A percentile compares a stretch with the other conserved stretches of the same genome.
These are phyloP conservation scores for Myriosclerotinia scirpicola DNA, from an alignment of 2,329 filamentous ascomycete genomes.

Conservation along the genomic window DNA sequence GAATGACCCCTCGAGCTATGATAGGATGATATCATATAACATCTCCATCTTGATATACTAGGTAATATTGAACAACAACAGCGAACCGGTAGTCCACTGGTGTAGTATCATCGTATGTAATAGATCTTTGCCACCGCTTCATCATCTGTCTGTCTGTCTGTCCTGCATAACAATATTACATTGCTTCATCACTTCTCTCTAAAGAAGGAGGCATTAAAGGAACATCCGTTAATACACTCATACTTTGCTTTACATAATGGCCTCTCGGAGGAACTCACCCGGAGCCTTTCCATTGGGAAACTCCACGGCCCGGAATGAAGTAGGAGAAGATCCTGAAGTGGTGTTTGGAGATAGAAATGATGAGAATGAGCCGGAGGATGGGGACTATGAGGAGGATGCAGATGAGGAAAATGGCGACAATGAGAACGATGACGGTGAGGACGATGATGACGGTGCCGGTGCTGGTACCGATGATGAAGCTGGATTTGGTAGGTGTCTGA, in stretches of 20 bases:
- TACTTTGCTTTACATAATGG: not conserved
- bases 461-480: not conserved
- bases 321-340: not conserved
- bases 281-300: not conserved
- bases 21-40: too few relatives aligned
- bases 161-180: not conserved
- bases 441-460: not conserved
- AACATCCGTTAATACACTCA: not conserved
- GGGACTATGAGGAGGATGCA: not conserved
- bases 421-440: not conserved
- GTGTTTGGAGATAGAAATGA: not conserved
- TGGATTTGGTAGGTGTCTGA: conserved; percentile 13
- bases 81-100: too few relatives aligned
- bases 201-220: not conserved
- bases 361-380: not conserved
- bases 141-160: not conserved
- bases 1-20: too few relatives aligned
- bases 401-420: not conserved
- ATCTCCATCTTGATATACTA: too few relatives aligned
- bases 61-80: too few relatives aligned
- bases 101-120: not conserved
- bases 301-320: not conserved
- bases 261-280: not conserved
- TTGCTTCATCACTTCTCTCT: too few relatives aligned
- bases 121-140: not conserved